Base-by-base conservation (phyloP, 1,284 basidiomycete species). In the Marasmius oreades region DNA sequence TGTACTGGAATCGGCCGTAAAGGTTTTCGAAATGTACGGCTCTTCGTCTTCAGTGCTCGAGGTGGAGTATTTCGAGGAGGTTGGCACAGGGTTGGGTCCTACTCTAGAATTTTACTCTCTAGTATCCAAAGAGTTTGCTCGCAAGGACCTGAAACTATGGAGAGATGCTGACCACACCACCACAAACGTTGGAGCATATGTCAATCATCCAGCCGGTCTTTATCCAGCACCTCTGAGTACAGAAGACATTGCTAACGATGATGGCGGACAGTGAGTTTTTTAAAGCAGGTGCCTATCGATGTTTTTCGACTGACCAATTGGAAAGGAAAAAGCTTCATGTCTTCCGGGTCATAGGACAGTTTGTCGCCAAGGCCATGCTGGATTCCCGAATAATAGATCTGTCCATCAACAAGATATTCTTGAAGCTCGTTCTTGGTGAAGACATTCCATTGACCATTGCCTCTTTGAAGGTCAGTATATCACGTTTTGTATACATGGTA, bases 61-160 rank as follows among this genome's bases (percentile, higher is more conserved):
- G 70, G 93, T 99, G 53, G 95, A 99, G 72, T 99, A 98, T 77
- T 98, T 98, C 69, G 95, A 98, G 68, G 97, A 99, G 77, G 96
- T 98, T 51, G 97, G 97, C 22, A 99, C 97, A 2, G 97, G 97
- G 28, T 77, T 99, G 11, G 97, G 97, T 2, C 97, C 95, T 5
- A 99, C 97, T n/a, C 80, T 99, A 34, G 97, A 98, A 75, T 98
- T 99, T 73, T 98, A 98, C 73, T 90, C 94, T 37, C 77, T 98
- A 52, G 94, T 94, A 14, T 95, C 93, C 51, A 90, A 88, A 67
- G 95, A 96, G 73, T 97, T 98, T 70, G 94, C 93, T 0, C 80
- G 92, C 57, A 85, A 87, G 63, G 86, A 92, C 61, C 74, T 97
- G 63, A 90, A 91, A 71, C 79, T 98, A 31, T 98, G 96, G 95